Conservation (phyloP, 345 rosid species). For the Eucalyptus viminalis region DNA sequence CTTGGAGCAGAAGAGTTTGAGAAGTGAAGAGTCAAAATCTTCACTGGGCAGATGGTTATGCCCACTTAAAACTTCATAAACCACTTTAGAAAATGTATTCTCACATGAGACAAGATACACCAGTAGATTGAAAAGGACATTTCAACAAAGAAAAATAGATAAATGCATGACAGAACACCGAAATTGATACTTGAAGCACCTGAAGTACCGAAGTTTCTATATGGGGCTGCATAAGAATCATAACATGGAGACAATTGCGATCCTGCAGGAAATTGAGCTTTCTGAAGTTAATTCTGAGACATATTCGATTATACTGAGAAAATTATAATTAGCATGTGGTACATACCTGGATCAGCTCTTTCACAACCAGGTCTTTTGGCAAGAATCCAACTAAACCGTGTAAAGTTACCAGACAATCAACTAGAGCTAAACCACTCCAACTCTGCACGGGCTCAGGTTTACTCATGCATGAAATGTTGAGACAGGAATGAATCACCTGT, state of each 20-base stretch:
- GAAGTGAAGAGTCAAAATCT: background rate
- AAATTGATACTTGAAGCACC: slow-evolving; percentile 29
- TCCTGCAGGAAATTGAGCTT: slow-evolving; percentile 40
- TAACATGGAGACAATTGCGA: slow-evolving; percentile 47
- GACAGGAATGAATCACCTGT: slow-evolving; percentile 53
- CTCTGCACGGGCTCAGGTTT: slow-evolving; percentile 82
- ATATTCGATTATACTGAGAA: background rate
- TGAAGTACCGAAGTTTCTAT: slow-evolving; percentile 62
- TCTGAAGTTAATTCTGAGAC: background rate
- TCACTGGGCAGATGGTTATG: background rate
- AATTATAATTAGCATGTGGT: background rate
- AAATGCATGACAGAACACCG: background rate
- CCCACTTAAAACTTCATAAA: background rate
- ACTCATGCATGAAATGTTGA: slow-evolving; percentile 41
- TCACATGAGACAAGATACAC: background rate
- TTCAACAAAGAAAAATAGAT: background rate
- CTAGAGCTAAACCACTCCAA: slow-evolving; percentile 73
- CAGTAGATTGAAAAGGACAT: background rate
- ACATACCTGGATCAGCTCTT: slow-evolving; percentile 73
- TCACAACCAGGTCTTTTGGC: slow-evolving; percentile 56
- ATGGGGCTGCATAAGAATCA: slow-evolving; percentile 59
- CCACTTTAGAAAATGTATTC: background rate
- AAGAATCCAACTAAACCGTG: slow-evolving; percentile 64
- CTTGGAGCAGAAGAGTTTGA: background rate
- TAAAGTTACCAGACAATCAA: slow-evolving; percentile 68